phyloP scores from a whole-genome alignment of 768 basidiomycete genomes.

The Kwoniella bestiolae region DNA sequence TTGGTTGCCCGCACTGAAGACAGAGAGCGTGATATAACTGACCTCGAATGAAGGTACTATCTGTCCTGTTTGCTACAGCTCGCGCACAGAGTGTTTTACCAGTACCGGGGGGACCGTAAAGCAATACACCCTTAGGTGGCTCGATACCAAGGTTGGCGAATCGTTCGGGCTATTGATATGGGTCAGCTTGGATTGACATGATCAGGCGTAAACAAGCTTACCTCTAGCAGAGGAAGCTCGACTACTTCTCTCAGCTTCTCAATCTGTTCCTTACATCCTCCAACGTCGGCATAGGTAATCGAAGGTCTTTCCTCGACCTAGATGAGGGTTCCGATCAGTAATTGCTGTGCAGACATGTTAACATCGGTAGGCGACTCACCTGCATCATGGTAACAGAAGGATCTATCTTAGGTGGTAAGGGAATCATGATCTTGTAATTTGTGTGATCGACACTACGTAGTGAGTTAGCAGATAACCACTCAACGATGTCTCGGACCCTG shows the following conservation, averaged over 20 bases:
- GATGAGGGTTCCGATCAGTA: not conserved
- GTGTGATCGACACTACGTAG: constrained; percentile 57
- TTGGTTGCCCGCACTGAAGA: too few relatives aligned
- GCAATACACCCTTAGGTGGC: constrained; percentile 94
- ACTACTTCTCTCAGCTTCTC: constrained; percentile 99
- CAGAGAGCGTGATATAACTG: constrained; percentile 5
- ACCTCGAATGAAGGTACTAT: constrained; percentile 93
- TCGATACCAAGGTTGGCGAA: constrained; percentile 98
- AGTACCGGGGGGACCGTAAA: constrained; percentile 69
- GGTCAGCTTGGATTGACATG: too few relatives aligned
- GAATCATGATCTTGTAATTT: constrained; percentile 98
- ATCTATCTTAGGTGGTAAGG: constrained; percentile 97
- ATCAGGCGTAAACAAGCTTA: constrained; percentile 63
- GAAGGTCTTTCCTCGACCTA: constrained; percentile 98
- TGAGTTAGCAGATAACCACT: not conserved
- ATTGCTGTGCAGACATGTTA: constrained; percentile 4
- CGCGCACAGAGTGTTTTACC: constrained; percentile 98
- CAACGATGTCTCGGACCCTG: not conserved
- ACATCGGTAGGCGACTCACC: too few relatives aligned
- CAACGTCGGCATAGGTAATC: constrained; percentile 95
- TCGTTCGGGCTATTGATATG: constrained; percentile 78
- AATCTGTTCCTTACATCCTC: constrained; percentile 99
- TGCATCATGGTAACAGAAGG: constrained; percentile 99
- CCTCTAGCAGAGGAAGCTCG: constrained; percentile 90
- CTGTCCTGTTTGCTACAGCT: constrained; percentile 96